A percentile compares a stretch with the other conserved stretches of the same genome.
These are phyloP conservation scores for Phialocephala subalpina DNA, from an alignment of 2,329 filamentous ascomycete species.

Conservation along the genomic window DNA sequence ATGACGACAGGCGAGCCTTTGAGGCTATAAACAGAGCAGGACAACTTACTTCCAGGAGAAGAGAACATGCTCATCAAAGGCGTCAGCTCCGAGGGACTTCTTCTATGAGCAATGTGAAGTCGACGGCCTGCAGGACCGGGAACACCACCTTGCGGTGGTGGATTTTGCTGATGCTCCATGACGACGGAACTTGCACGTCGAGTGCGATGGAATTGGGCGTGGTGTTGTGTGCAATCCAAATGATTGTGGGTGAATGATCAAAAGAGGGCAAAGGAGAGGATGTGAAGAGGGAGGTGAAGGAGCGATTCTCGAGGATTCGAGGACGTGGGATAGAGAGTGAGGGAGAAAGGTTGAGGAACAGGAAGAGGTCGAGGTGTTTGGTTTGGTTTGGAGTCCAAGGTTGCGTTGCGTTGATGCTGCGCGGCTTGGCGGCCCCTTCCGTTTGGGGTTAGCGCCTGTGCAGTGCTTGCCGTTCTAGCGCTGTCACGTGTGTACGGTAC, in stretches of 20 bases:
- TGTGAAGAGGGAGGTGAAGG: constrained; percentile 40
- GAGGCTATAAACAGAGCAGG: constrained; percentile 17
- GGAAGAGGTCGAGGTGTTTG: constrained; percentile 39
- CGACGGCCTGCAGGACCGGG: constrained; percentile 84
- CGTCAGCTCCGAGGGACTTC: constrained; percentile 96
- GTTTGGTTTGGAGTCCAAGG: constrained; percentile 12
- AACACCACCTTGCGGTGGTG: constrained; percentile 62
- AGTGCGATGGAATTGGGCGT: constrained; percentile 49
- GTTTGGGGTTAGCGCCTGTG: neutral
- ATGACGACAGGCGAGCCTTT: constrained; percentile 38
- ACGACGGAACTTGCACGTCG: constrained; percentile 56
- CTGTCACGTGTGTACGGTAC: neutral
- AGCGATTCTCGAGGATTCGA: constrained; percentile 47
- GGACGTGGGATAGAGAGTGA: constrained; percentile 34
- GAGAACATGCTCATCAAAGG: constrained; percentile 93
- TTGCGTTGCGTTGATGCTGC: constrained; percentile 15
- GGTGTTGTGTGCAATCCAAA: constrained; percentile 39
- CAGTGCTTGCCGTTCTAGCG: neutral
- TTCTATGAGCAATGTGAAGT: constrained; percentile 95
- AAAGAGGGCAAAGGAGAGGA: constrained; percentile 43
- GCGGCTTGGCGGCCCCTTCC: constrained; percentile 6
- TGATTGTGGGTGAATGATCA: constrained; percentile 38
- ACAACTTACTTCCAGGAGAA: constrained; percentile 65
- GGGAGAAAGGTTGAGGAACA: constrained; percentile 32
- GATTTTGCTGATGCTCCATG: constrained; percentile 63